These are phyloP conservation scores for Backusella tuberculispora DNA, from an alignment of 192 early-diverging fungal species.

Conservation along the genomic window DNA sequence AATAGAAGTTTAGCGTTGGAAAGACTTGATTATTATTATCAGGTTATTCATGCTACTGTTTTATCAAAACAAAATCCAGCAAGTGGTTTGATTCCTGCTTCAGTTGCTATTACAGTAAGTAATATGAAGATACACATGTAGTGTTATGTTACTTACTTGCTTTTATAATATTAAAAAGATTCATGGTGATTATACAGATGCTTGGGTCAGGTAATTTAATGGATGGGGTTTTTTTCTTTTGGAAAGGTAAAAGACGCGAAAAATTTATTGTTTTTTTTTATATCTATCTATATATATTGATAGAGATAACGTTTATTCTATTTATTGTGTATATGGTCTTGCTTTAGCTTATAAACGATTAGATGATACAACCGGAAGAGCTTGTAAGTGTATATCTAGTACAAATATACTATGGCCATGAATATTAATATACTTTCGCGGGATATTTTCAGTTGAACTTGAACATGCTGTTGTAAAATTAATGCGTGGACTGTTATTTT, in stretches of 20 bases:
- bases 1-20: constrained; percentile 27
- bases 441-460: constrained; percentile 73
- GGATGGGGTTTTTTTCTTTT: too few relatives aligned
- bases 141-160: neutral
- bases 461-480: constrained; percentile 85
- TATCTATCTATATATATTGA: too few relatives aligned
- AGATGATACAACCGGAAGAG: constrained; percentile 81
- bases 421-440: neutral
- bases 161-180: constrained; percentile 45
- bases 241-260: too few relatives aligned
- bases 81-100: constrained; percentile 88
- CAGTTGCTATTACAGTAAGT: constrained; percentile 75
- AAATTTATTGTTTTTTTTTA: too few relatives aligned
- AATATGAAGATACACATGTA: neutral
- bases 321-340: constrained; percentile 80
- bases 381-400: constrained; percentile 60
- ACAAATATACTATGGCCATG: neutral
- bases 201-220: constrained; percentile 86
- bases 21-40: constrained; percentile 78
- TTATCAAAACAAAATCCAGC: constrained; percentile 78
- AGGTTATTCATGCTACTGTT: constrained; percentile 75
- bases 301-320: constrained; percentile 91
- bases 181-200: constrained; percentile 87
- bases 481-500: constrained; percentile 82
- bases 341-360: constrained; percentile 83